phyloP scores from a whole-genome alignment of 306 rosid genomes.

The Quillaja saponaria region DNA sequence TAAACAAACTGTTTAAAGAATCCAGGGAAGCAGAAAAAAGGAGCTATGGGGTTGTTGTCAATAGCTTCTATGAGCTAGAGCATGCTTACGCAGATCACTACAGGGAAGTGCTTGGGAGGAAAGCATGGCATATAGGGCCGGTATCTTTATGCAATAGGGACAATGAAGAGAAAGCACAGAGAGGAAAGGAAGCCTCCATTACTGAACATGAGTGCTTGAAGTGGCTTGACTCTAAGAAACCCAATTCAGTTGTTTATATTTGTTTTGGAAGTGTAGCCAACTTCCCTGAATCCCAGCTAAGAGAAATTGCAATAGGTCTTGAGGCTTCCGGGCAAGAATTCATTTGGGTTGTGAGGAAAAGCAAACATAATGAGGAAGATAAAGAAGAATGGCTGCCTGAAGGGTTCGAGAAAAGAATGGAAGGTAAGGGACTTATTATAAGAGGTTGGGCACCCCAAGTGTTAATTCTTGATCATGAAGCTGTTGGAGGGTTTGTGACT shows the following conservation, averaged over 20 bases:
- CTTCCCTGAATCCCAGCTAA: constrained; percentile 44
- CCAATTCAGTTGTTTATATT: constrained; percentile 48
- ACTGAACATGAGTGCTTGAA: constrained; percentile 27
- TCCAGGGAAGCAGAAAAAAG: constrained; percentile 22
- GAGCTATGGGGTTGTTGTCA: constrained; percentile 52
- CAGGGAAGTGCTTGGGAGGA: constrained; percentile 36
- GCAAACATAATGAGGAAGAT: background rate
- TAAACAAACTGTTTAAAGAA: background rate
- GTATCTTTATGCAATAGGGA: constrained; percentile 32
- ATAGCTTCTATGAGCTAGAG: constrained; percentile 65
- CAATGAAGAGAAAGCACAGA: background rate
- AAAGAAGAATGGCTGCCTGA: constrained; percentile 34
- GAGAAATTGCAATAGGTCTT: constrained; percentile 53
- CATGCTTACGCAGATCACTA: constrained; percentile 42
- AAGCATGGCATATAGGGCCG: constrained; percentile 67
- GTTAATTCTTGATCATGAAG: constrained; percentile 39
- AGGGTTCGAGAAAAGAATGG: constrained; percentile 45
- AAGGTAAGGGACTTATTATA: constrained; percentile 41
- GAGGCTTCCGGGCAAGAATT: constrained; percentile 48
- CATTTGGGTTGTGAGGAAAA: constrained; percentile 48
- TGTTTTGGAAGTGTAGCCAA: constrained; percentile 46
- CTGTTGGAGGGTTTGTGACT: constrained; percentile 42
- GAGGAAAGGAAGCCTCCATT: constrained; percentile 19
- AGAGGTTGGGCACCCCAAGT: constrained; percentile 55
- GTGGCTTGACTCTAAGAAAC: constrained; percentile 40